Percentiles rank a stretch among this genome's conserved stretches.
Evolutionary conservation across 176 grass and related monocot genomes (phyloP).

Genomic region (Aegilops longissima): DNA sequence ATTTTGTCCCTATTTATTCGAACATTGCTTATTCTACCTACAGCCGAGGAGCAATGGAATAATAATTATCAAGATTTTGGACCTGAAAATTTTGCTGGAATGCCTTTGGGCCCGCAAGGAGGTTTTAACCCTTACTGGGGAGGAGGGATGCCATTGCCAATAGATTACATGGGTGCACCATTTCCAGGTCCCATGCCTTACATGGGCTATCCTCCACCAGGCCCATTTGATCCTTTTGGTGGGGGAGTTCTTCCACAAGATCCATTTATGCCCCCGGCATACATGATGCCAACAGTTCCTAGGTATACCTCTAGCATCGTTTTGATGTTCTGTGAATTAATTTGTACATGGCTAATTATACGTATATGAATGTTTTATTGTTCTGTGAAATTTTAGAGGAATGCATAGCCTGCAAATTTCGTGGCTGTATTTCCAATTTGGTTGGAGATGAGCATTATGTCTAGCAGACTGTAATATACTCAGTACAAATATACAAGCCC

Average conservation of each 20-base stretch:
- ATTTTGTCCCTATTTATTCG: neutral
- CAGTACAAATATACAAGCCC: neutral
- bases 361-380: conserved; percentile 13
- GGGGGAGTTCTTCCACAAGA: conserved; percentile 71
- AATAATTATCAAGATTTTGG: conserved; percentile 78
- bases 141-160: conserved; percentile 61
- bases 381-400: conserved; percentile 17
- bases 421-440: conserved; percentile 25
- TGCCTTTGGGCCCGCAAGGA: conserved; percentile 71
- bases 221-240: conserved; percentile 70
- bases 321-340: conserved; percentile 22
- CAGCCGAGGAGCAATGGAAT: conserved; percentile 82
- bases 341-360: neutral
- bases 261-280: conserved; percentile 80
- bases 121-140: conserved; percentile 86
- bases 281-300: conserved; percentile 85
- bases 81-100: conserved; percentile 69
- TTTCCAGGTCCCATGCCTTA: conserved; percentile 79
- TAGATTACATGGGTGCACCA: conserved; percentile 82
- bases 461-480: neutral
- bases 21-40: conserved; percentile 21
- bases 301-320: conserved; percentile 52
- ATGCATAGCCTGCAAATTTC: neutral
- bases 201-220: conserved; percentile 77
- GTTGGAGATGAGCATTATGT: neutral